These are phyloP conservation scores for Escovopsis sp. DNA, from an alignment of 2,329 filamentous ascomycete genomes.

Conservation along the genomic window DNA sequence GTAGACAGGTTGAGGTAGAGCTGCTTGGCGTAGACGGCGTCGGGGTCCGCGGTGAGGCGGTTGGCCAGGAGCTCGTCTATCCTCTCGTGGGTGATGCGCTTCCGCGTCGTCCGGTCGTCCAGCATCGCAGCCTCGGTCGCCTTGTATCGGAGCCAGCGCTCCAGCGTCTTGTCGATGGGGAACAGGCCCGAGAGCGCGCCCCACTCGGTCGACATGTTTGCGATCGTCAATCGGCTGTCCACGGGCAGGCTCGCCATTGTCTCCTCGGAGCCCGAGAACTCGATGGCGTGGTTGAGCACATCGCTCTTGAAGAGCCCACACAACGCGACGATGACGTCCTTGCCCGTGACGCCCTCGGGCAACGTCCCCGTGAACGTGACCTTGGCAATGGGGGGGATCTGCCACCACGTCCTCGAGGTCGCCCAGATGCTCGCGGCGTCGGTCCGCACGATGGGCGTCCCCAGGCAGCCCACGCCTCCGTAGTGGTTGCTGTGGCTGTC, in stretches of 20 bases:
- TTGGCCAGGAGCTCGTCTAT: conserved; percentile 60
- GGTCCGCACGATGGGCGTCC: conserved; percentile 71
- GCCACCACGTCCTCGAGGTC: conserved; percentile 71
- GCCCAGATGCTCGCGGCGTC: conserved; percentile 80
- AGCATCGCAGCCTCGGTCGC: conserved; percentile 57
- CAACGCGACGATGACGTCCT: conserved; percentile 85
- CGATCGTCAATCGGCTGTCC: conserved; percentile 58
- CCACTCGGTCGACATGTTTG: conserved; percentile 77
- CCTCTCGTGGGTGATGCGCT: conserved; percentile 55
- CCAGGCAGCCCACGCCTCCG: conserved; percentile 61
- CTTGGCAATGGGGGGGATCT: conserved; percentile 70
- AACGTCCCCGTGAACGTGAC: conserved; percentile 63
- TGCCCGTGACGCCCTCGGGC: conserved; percentile 71
- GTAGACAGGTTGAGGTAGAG: conserved; percentile 73
- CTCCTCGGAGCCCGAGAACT: conserved; percentile 69
- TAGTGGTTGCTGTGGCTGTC: conserved; percentile 75
- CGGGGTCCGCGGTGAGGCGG: conserved; percentile 54
- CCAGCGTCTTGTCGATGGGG: conserved; percentile 60
- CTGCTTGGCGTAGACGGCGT: conserved; percentile 68
- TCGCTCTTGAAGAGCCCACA: conserved; percentile 79
- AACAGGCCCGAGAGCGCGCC: conserved; percentile 45
- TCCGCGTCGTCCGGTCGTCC: conserved; percentile 26
- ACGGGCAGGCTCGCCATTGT: conserved; percentile 60
- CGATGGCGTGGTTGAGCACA: conserved; percentile 80
- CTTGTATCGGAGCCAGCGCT: conserved; percentile 61